phyloP scores from a whole-genome alignment of 225 moss, liverwort and hornwort genomes.

The Antitrichia curtipendula region DNA sequence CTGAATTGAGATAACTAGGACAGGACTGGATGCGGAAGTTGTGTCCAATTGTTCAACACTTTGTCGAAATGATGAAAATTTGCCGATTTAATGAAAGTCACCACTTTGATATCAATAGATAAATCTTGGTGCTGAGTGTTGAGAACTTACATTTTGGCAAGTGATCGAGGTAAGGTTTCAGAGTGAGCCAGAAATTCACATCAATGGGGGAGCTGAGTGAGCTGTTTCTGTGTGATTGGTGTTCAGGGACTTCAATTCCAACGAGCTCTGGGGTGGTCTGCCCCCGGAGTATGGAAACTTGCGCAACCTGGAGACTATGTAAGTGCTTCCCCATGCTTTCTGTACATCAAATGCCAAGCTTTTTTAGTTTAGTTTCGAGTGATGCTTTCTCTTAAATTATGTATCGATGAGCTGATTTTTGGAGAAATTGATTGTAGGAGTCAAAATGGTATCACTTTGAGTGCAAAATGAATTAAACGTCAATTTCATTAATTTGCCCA shows the following conservation, averaged over 20 bases:
- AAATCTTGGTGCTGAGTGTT: neutral
- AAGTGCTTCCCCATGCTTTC: no score
- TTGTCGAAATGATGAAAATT: no score
- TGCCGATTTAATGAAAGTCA: neutral
- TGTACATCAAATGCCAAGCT: neutral
- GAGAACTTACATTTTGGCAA: neutral
- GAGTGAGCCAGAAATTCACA: neutral
- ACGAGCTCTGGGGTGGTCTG: slow-evolving; percentile 39
- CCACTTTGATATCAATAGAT: neutral
- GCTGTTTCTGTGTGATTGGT: neutral
- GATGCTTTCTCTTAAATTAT: no score
- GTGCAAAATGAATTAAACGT: neutral
- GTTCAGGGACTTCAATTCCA: slow-evolving; percentile 27
- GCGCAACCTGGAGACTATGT: slow-evolving; percentile 25
- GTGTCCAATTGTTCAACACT: no score
- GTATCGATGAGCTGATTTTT: neutral
- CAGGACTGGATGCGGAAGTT: neutral
- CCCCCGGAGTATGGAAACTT: slow-evolving; percentile 30
- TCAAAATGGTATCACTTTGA: neutral
- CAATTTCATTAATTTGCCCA: neutral
- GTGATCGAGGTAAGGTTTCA: neutral
- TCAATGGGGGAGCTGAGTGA: neutral
- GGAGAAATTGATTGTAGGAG: neutral
- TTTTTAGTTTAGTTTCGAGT: neutral
- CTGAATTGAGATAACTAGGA: neutral